These are phyloP conservation scores for Fusarium gaditjirri DNA, from an alignment of 2,329 filamentous ascomycete genomes.

Conservation along the genomic window DNA sequence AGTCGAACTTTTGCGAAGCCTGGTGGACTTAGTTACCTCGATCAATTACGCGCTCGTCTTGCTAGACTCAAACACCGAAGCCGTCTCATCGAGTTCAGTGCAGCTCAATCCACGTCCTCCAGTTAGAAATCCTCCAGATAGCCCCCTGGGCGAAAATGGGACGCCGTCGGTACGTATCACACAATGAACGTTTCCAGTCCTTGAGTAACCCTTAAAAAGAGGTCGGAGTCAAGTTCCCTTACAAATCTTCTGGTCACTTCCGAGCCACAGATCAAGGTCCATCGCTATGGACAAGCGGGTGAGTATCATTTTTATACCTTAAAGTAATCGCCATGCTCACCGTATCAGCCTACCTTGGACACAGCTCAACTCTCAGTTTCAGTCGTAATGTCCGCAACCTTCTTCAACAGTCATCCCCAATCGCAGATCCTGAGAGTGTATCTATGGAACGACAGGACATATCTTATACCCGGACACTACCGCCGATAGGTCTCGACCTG, in stretches of 20 bases:
- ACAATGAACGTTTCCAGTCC: not conserved
- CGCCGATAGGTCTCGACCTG: constrained; percentile 26
- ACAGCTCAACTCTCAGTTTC: constrained; percentile 35
- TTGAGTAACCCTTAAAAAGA: not conserved
- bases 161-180: not conserved
- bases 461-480: constrained; percentile 24
- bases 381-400: constrained; percentile 36
- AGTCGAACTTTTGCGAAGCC: not conserved
- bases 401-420: constrained; percentile 22
- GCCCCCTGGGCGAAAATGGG: not conserved
- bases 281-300: constrained; percentile 35
- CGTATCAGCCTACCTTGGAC: constrained; percentile 28
- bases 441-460: constrained; percentile 31
- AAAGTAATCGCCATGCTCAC: not conserved
- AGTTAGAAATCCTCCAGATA: not conserved
- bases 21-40: constrained; percentile 25
- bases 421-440: constrained; percentile 18
- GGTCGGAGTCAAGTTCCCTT: constrained; percentile 1
- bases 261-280: constrained; percentile 35
- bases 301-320: not conserved
- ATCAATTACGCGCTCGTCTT: constrained; percentile 27
- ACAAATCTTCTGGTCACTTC: constrained; percentile 33
- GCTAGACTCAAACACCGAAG: not conserved
- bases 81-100: too few species aligned
- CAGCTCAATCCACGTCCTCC: not conserved